These are phyloP conservation scores for Myochromella boudieri DNA, from an alignment of 768 basidiomycete species.

Conservation along the genomic window DNA sequence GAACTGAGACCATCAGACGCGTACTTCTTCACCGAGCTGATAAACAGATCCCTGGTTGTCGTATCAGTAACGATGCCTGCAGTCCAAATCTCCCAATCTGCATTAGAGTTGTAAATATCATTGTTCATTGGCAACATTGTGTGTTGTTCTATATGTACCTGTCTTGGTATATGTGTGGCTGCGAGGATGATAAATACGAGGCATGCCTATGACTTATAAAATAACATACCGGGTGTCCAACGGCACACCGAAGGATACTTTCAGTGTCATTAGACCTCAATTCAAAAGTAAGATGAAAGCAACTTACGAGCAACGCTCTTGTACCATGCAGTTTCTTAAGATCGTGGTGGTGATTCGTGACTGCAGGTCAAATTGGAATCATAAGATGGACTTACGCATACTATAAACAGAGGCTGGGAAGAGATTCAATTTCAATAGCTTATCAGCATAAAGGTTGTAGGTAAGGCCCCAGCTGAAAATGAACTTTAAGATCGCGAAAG, in stretches of 20 bases:
- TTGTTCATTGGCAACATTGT: not conserved
- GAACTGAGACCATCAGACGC: conserved; percentile 44
- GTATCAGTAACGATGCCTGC: conserved; percentile 49
- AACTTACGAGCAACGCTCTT: conserved; percentile 42
- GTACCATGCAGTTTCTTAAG: conserved; percentile 51
- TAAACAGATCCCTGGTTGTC: conserved; percentile 46
- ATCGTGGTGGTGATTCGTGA: not conserved
- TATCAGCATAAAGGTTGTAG: conserved; percentile 66
- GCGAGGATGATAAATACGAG: not conserved
- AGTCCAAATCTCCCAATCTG: conserved; percentile 63
- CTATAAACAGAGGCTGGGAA: conserved; percentile 49
- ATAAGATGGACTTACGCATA: conserved; percentile 39
- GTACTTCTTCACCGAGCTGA: conserved; percentile 49
- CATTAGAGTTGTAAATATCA: not conserved
- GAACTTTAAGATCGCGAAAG: not conserved
- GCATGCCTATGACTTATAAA: not conserved
- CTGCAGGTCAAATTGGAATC: too few relatives aligned
- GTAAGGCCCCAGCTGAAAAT: conserved; percentile 52
- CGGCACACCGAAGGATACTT: conserved; percentile 46
- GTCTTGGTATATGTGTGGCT: conserved; percentile 59
- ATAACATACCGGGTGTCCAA: conserved; percentile 43
- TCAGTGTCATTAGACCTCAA: too few relatives aligned
- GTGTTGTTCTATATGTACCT: conserved; percentile 25
- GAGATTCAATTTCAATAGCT: conserved; percentile 51
- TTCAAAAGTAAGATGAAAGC: not conserved